Percentiles rank a stretch among this genome's conserved stretches.
Conservation (phyloP, 148 eudicot species). For the Camellia granthamiana region DNA sequence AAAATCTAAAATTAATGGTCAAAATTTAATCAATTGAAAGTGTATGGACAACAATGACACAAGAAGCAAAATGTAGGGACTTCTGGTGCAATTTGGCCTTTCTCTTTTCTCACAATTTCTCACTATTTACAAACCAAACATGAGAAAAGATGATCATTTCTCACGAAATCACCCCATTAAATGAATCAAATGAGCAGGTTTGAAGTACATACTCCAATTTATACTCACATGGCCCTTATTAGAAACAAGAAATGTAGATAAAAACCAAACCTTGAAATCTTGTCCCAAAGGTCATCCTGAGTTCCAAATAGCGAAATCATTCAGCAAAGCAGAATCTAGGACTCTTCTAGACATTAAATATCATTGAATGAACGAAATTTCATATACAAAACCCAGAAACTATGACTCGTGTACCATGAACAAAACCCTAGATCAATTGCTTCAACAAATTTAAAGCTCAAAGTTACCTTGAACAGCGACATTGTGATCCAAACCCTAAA, state of each 20-base stretch:
- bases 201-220: neutral
- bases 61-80: too few relatives aligned
- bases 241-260: neutral
- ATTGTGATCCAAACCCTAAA: neutral
- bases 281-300: neutral
- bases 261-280: constrained; percentile 17
- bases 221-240: neutral
- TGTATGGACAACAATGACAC: too few relatives aligned
- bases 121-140: too few relatives aligned
- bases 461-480: neutral
- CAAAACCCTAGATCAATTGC: neutral
- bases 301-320: neutral
- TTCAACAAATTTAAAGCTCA: constrained; percentile 12
- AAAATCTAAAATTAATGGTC: too few relatives aligned
- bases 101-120: too few relatives aligned
- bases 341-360: neutral
- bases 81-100: too few relatives aligned
- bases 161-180: too few relatives aligned
- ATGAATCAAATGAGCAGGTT: neutral
- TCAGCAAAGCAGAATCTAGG: neutral
- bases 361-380: neutral
- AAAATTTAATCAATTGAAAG: too few relatives aligned
- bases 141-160: too few relatives aligned
- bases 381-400: neutral
- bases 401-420: neutral